phyloP scores from a whole-genome alignment of 1,139 yeast species.

The Zygosaccharomyces sapae region DNA sequence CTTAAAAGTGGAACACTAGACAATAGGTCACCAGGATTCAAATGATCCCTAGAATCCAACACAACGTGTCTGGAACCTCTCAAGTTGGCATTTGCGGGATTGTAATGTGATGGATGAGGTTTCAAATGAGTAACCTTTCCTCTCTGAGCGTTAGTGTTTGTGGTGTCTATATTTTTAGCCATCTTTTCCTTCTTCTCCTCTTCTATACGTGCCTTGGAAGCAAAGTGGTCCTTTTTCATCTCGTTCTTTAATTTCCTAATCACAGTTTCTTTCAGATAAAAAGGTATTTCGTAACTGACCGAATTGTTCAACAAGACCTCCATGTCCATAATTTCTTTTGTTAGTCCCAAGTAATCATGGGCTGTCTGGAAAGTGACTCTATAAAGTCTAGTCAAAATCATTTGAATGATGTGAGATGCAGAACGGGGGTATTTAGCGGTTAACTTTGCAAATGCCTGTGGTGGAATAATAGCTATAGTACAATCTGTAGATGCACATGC shows the following conservation, averaged over 20 bases:
- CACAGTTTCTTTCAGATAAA: constrained; percentile 53
- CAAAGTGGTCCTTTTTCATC: constrained; percentile 4
- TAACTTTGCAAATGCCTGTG: constrained; percentile 70
- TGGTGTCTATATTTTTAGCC: not conserved
- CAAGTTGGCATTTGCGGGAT: constrained; percentile 9
- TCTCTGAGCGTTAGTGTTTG: constrained; percentile 7
- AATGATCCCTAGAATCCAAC: constrained; percentile 53
- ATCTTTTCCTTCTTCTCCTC: constrained; percentile 1
- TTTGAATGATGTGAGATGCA: constrained; percentile 89
- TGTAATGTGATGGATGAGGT: constrained; percentile 6
- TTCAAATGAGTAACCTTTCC: constrained; percentile 11
- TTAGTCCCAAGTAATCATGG: constrained; percentile 78
- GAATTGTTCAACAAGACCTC: constrained; percentile 62
- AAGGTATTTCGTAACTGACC: constrained; percentile 52
- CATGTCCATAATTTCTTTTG: constrained; percentile 74
- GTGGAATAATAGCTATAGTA: constrained; percentile 89
- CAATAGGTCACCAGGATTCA: constrained; percentile 79
- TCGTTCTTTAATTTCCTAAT: constrained; percentile 41
- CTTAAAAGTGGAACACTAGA: constrained; percentile 78
- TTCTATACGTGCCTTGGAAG: not conserved
- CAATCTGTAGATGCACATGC: constrained; percentile 48
- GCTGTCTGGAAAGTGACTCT: constrained; percentile 90
- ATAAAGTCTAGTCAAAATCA: constrained; percentile 79
- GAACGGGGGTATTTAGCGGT: constrained; percentile 79
- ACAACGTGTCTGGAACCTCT: constrained; percentile 58